Percentiles rank a stretch among this genome's conserved stretches.
These are phyloP conservation scores for Hordeum pubiflorum DNA, from an alignment of 202 grass and related monocot species.

Conservation along the genomic window DNA sequence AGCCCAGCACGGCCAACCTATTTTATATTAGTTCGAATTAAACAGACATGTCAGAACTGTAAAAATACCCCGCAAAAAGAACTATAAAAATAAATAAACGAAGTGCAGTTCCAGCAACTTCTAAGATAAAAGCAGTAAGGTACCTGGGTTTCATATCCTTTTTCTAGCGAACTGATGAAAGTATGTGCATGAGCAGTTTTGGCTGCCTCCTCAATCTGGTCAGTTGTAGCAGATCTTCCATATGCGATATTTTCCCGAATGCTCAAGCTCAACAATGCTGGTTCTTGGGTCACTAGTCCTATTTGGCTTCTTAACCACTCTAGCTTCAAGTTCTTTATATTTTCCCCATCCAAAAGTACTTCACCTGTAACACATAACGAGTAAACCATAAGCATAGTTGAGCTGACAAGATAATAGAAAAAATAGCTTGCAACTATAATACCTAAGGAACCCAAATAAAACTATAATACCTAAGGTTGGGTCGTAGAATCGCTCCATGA, in stretches of 20 bases:
- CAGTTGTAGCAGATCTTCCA: slow-evolving; percentile 73
- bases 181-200: slow-evolving; percentile 91
- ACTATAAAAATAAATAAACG: neutral
- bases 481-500: slow-evolving; percentile 99
- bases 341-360: slow-evolving; percentile 97
- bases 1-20: slow-evolving; percentile 91
- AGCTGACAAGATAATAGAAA: slow-evolving; percentile 25
- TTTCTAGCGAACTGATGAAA: slow-evolving; percentile 95
- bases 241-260: slow-evolving; percentile 95
- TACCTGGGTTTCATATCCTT: slow-evolving; percentile 91
- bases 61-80: neutral
- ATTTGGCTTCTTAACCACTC: slow-evolving; percentile 99
- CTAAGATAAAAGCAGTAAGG: slow-evolving; percentile 4
- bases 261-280: slow-evolving; percentile 95
- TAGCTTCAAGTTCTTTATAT: slow-evolving; percentile 86
- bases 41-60: neutral
- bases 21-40: slow-evolving; percentile 23
- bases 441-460: slow-evolving; percentile 43
- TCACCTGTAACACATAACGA: slow-evolving; percentile 60
- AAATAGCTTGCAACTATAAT: slow-evolving; percentile 21
- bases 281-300: slow-evolving; percentile 94
- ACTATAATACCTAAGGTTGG: slow-evolving; percentile 80
- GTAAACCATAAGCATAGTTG: neutral
- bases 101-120: neutral
- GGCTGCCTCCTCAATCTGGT: slow-evolving; percentile 95